Conservation (phyloP, 1,284 basidiomycete genomes). For the Kwoniella shivajii region DNA sequence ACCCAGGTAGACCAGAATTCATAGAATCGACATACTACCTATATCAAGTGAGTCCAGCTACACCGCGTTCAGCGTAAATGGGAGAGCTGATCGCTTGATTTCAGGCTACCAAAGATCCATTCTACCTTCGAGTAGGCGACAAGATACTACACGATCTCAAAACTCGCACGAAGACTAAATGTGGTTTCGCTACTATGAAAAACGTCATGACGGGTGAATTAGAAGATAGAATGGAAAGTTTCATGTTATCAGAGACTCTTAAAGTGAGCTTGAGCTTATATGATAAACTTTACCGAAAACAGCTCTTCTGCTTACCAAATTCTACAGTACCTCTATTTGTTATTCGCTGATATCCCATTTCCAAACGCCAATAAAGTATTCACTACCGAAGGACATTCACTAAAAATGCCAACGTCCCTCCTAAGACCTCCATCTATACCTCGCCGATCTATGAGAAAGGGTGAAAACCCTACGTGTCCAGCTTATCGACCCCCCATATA, state of each 20-base stretch:
- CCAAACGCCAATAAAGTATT: conserved; percentile 73
- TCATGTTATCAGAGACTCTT: conserved; percentile 83
- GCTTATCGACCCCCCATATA: conserved; percentile 59
- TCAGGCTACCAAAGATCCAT: conserved; percentile 85
- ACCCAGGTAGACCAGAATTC: conserved; percentile 84
- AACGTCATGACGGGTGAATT: conserved; percentile 75
- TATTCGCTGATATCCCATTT: conserved; percentile 79
- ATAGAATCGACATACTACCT: conserved; percentile 93
- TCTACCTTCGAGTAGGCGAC: conserved; percentile 88
- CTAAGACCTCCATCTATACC: conserved; percentile 62
- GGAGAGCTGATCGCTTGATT: not conserved
- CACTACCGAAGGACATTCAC: conserved; percentile 90
- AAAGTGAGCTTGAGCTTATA: conserved; percentile 61
- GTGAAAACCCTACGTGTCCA: conserved; percentile 71
- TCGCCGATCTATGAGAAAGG: conserved; percentile 65
- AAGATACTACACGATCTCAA: conserved; percentile 75
- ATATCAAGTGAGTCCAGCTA: conserved; percentile 66
- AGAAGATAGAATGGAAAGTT: conserved; percentile 92
- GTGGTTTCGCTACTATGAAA: conserved; percentile 78
- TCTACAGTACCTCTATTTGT: conserved; percentile 78
- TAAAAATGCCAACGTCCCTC: conserved; percentile 64
- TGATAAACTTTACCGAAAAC: not conserved
- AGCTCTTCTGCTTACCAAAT: not conserved
- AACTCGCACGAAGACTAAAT: conserved; percentile 72
- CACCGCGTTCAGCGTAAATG: not conserved